Base-by-base conservation (phyloP, 108 stramenopile genomes). In the Skeletonema tropicum region DNA sequence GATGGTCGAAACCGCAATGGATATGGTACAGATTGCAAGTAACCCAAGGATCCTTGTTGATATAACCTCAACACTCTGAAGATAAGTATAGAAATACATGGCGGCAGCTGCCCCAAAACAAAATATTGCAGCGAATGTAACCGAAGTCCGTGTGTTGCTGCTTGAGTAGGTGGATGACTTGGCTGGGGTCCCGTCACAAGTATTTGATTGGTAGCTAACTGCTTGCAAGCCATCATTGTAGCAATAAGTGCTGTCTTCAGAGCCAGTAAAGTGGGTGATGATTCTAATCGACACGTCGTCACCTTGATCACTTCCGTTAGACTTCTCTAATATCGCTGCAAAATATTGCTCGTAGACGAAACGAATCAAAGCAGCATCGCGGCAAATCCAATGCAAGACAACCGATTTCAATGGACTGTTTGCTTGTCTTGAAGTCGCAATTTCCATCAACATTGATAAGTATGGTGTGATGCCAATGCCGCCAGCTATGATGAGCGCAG, bases 401-500 rank as follows among this genome's bases (percentile, higher is more conserved):
- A 90, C 60, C 11, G 62, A 35, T 39, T 41, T 71, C n/a, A 45
- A 30, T 26, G 64, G 1, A 6, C 58, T 26, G 30, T 5, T 61
- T 66, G 58, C 60, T 60, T n/a, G 12, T 32, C 21, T 4, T 26
- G 30, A 35, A 23, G 33, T 6, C 13, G 61, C 31, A 25, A 77
- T 64, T 42, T 68, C 60, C 23, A n/a, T 14, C 11, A 82, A 3
- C 49, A 83, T 33, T 30, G 86, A 77, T 26, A 90, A 57, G 71
- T 79, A 87, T 6, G 89, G 87, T 30, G 89, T 90, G 42, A 90
- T 88, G 13, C 89, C 89, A 30, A 90, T 78, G 9, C 89, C 89
- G 9, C 85, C 89, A 31, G 87, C 87, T 1, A 88, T 69, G 4
- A 90, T 32, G 9, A 85, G 55, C 33, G 52, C 80, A 5, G 58